Conservation (phyloP, 225 moss, liverwort and hornwort species). For the Rhytidiadelphus loreus region DNA sequence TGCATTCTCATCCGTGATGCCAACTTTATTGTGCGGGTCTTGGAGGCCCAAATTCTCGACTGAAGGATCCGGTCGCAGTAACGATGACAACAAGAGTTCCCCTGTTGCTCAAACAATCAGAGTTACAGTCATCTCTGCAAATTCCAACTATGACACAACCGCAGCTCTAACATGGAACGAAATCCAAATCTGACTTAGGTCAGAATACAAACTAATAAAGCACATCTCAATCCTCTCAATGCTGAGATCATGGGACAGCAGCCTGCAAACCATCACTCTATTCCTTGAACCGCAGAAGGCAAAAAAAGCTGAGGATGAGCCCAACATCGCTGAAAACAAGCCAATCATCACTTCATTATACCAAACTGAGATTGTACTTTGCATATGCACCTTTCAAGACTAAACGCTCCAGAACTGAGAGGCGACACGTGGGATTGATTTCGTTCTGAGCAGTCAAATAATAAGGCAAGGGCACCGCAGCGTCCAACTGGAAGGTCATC, state of each 20-base stretch:
- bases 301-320: background rate
- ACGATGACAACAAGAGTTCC: conserved; percentile 22
- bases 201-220: background rate
- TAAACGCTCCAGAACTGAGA: conserved; percentile 12
- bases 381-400: conserved; percentile 16
- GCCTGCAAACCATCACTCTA: background rate
- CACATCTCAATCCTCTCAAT: background rate
- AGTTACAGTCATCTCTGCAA: background rate
- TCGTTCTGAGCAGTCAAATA: background rate
- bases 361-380: background rate
- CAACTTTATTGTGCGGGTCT: background rate
- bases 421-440: conserved; percentile 1
- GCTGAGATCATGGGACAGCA: background rate
- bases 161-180: background rate
- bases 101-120: conserved; percentile 5
- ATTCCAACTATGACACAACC: background rate
- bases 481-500: background rate
- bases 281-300: background rate
- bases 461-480: background rate
- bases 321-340: background rate
- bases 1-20: background rate
- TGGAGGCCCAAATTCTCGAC: background rate
- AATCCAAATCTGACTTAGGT: background rate
- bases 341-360: background rate
- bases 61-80: conserved; percentile 11